These are phyloP conservation scores for Cryptococcus sp. DNA, from an alignment of 1,284 basidiomycete genomes.

Conservation along the genomic window DNA sequence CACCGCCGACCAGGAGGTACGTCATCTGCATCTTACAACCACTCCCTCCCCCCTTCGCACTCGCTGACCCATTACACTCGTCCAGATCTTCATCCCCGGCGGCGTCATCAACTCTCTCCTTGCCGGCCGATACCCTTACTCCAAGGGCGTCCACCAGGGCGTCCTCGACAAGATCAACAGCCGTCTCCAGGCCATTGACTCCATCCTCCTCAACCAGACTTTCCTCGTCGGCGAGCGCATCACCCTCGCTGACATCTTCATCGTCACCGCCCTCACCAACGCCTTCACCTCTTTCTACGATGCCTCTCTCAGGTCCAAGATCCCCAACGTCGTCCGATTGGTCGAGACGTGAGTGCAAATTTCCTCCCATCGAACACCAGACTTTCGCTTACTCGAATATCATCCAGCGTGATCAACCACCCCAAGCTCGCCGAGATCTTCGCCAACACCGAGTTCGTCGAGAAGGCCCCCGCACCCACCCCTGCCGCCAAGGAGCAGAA, in stretches of 20 bases:
- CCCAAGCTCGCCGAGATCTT: slow-evolving; percentile 70
- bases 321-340: slow-evolving; percentile 80
- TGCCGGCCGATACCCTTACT: slow-evolving; percentile 58
- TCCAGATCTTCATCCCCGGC: slow-evolving; percentile 44
- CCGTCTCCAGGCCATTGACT: slow-evolving; percentile 62
- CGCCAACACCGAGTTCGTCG: slow-evolving; percentile 60
- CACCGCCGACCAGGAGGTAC: slow-evolving; percentile 65
- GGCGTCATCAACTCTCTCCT: slow-evolving; percentile 56
- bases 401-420: slow-evolving; percentile 69
- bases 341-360: slow-evolving; percentile 64
- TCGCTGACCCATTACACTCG: background rate
- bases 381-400: background rate
- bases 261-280: slow-evolving; percentile 65
- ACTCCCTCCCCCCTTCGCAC: background rate
- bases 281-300: slow-evolving; percentile 61
- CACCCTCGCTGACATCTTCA: slow-evolving; percentile 82
- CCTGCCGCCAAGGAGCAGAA: slow-evolving; percentile 66
- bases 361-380: background rate
- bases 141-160: slow-evolving; percentile 61
- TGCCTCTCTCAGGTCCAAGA: slow-evolving; percentile 64
- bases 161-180: slow-evolving; percentile 33
- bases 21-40: slow-evolving; percentile 5
- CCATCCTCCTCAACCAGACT: slow-evolving; percentile 74
- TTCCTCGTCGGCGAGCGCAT: slow-evolving; percentile 93
- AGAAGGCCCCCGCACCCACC: slow-evolving; percentile 71